Evolutionary conservation across 768 basidiomycete species (phyloP), one percentile per base, ranked within the genome.

Genomic region (Leccinum uliginosum): DNA sequence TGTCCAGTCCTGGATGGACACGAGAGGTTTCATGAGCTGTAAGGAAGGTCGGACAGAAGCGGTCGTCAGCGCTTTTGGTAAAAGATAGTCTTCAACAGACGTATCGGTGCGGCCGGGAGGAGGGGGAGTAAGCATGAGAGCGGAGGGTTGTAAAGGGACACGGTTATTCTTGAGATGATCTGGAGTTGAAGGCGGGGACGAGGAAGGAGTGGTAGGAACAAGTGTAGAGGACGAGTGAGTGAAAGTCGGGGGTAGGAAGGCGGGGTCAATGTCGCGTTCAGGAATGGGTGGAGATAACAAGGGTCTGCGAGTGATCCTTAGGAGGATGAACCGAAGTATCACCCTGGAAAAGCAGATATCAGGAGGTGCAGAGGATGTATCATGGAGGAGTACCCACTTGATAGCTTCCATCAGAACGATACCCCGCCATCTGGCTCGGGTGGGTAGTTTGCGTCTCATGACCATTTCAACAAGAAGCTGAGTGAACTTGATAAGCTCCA

Each of bases 381-480:
- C 30, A 49, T 23, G 11, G 45, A 5, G 17, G 17, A 38, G 3
- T 17, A 76, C 82, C 70, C 67, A 96, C 94, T 99, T 99, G 71
- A 94, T 71, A 43, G 79, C 68, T 71, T 99, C 96, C 34, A 98
- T 75, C 29, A 85, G 59, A 52, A 96, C 69, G 49, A 98, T 81
- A 21, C 83, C 80, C 60, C 88, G 80, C 91, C 93, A 96, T 59
- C 84, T 80, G 45, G 73, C 75, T 62, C 80, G 80, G 45, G 77
- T 71, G 0, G 89, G 85, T 6, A 82, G 78, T 65, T 84, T 90
- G 65, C 93, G 80, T 54, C 83, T 80, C 60, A 93, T 75, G 21
- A 82, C 78, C 96, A 98, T 98, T 74, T 98, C 96, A 50, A 95
- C 65, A 26, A 98, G 75, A 46, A 98, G 82, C 68, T 97, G 87